Base-by-base conservation (phyloP, 116 monocot genomes). In the Zostera marina region DNA sequence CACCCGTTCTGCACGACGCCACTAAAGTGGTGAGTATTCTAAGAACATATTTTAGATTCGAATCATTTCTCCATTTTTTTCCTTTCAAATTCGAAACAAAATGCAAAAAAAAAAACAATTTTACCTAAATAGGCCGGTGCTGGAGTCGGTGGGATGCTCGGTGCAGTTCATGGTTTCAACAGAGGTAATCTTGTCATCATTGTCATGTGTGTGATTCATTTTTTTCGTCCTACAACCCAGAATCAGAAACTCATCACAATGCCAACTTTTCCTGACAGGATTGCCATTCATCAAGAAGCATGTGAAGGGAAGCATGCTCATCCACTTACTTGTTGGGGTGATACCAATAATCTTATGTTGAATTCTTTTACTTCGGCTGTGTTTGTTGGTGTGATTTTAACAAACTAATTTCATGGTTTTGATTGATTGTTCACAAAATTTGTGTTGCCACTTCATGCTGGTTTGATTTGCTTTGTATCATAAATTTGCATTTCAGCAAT, bases 271-370 rank as follows among this genome's bases (percentile, higher is more conserved):
- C 65, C 23, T 17, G 15, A 41, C 55, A 93, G 93, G 88, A 32
- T 67, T 80, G 58, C 88, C 88, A n/a, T 76, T 77, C 44, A 21
- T 94, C 43, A 77, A 88, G 68, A 94, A 85, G 45, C 79, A 80
- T 58, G 75, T 88, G 49, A 88, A 77, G 45, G 88, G 94, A 54
- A 66, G 81, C 17, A 84, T 78, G 64, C 76, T 74, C 82, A 44
- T 88, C 62, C 77, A 79, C 12, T 15, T 80, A 3, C 62, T 77
- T 48, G 43, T 82, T 9, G 88, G 82, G 89, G 94, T 96, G 70
- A 9, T 22, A 11, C 32, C 32, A 32, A 48, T 3, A 19, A 48
- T 48, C 48, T 48, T 48, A 48, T 19, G 19, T 1, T 48, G n/a
- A 19, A 15, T 48, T 32, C 32, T 48, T 48, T 7, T 48, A 48